Percentiles rank a stretch among this genome's conserved stretches.
Evolutionary conservation across 495 filamentous ascomycete species (phyloP).

Genomic region (Pyrenula aspistea): DNA sequence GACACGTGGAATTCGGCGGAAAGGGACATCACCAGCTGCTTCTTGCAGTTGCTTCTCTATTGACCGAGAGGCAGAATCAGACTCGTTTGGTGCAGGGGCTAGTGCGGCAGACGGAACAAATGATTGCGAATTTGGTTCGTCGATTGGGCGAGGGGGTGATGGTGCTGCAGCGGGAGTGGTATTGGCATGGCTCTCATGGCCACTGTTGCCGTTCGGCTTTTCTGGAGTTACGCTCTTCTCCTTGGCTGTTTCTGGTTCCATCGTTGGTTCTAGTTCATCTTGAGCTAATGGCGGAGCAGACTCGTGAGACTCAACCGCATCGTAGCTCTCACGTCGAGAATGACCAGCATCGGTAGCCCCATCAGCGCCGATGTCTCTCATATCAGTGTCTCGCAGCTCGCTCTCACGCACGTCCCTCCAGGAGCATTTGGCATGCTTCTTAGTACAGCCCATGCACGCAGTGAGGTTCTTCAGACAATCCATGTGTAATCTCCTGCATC

Average conservation of each 20-base stretch:
- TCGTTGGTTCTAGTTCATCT: neutral
- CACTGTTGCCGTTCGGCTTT: neutral
- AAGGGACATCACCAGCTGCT: neutral
- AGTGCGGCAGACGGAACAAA: neutral
- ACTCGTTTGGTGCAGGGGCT: neutral
- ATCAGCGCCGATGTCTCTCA: neutral
- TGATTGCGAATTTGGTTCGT: neutral
- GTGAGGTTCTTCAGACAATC: constrained; percentile 77
- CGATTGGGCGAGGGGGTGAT: neutral
- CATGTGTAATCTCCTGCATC: constrained; percentile 67
- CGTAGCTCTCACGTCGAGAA: neutral
- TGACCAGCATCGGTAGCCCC: neutral
- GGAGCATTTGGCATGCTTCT: constrained; percentile 75
- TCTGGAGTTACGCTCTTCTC: neutral
- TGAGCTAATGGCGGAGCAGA: neutral
- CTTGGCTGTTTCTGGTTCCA: neutral
- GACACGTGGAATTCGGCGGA: neutral
- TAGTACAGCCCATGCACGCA: constrained; percentile 76
- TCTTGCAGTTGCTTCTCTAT: constrained; percentile 1
- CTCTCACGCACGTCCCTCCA: constrained; percentile 68
- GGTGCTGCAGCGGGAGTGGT: neutral
- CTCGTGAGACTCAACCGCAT: neutral
- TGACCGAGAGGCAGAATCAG: neutral
- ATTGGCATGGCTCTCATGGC: neutral
- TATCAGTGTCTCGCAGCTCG: constrained; percentile 38